These are phyloP conservation scores for Pseudoscleropodium purum DNA, from an alignment of 225 moss, liverwort and hornwort genomes.

Conservation along the genomic window DNA sequence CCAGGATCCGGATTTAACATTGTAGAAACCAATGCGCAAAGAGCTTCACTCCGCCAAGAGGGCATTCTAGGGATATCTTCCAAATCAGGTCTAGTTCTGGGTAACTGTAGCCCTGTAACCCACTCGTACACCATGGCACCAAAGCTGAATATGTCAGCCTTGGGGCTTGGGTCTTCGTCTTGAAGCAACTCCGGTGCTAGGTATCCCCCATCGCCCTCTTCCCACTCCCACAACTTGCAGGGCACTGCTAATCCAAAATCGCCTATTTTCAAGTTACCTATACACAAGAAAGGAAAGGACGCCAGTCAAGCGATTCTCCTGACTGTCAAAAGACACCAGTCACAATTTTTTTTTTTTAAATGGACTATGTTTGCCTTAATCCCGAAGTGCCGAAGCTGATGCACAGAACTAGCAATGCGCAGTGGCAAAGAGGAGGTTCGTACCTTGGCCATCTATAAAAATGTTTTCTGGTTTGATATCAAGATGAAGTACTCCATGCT, in stretches of 20 bases:
- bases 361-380: neutral
- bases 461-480: slow-evolving; percentile 98
- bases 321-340: neutral
- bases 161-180: slow-evolving; percentile 82
- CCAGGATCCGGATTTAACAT: slow-evolving; percentile 54
- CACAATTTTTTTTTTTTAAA: too few species aligned
- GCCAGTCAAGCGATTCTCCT: neutral
- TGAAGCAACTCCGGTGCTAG: slow-evolving; percentile 84
- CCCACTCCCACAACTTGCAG: slow-evolving; percentile 91
- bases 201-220: slow-evolving; percentile 96
- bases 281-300: neutral
- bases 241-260: slow-evolving; percentile 94
- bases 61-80: slow-evolving; percentile 67
- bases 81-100: slow-evolving; percentile 58
- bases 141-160: slow-evolving; percentile 94
- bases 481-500: slow-evolving; percentile 84
- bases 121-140: slow-evolving; percentile 94
- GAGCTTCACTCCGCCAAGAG: slow-evolving; percentile 29
- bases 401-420: neutral
- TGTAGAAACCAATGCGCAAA: slow-evolving; percentile 36
- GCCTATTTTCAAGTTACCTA: slow-evolving; percentile 83
- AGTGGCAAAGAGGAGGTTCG: neutral
- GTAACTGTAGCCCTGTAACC: slow-evolving; percentile 62
- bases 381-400: neutral
- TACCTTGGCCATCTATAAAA: slow-evolving; percentile 80